A percentile compares a stretch with the other conserved stretches of the same genome.
phyloP scores from a whole-genome alignment of 75 land plant genomes.

The Cryptomeria japonica region DNA sequence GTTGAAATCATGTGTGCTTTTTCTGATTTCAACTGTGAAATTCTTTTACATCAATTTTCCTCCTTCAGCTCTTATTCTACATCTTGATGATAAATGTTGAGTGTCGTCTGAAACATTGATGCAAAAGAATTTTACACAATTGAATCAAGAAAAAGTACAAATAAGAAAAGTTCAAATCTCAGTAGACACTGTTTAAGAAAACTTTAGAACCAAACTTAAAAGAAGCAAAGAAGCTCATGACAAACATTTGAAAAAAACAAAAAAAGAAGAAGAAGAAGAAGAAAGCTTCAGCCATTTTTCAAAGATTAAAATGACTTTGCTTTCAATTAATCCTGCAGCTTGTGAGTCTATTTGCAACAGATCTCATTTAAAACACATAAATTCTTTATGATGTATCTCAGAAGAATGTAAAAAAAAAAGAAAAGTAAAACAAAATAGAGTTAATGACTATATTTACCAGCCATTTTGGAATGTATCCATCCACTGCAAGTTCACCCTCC shows the following conservation, averaged over 20 bases:
- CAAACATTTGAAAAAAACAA: background rate
- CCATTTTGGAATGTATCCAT: conserved; percentile 73
- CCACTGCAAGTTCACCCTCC: conserved; percentile 70
- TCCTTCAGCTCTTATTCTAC: too few species aligned
- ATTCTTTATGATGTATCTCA: background rate
- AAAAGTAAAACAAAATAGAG: background rate
- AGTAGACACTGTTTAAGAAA: too few species aligned
- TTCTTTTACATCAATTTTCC: too few species aligned
- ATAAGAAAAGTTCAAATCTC: too few species aligned
- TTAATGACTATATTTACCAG: conserved; percentile 37
- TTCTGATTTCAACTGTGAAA: too few species aligned
- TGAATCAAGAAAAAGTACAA: too few species aligned
- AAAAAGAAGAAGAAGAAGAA: background rate
- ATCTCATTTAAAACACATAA: background rate
- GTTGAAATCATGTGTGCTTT: too few species aligned
- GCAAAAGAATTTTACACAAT: too few species aligned
- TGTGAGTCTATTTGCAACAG: background rate
- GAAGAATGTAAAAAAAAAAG: background rate
- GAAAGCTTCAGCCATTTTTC: background rate
- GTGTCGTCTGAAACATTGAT: too few species aligned
- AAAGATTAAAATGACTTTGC: background rate
- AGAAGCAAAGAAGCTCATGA: background rate
- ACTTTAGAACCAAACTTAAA: too few species aligned
- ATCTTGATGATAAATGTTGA: too few species aligned
- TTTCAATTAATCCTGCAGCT: background rate